Evolutionary conservation across 1,284 basidiomycete species (phyloP), one percentile per base, ranked within the genome.

Genomic region (Sporisorium graminicola): DNA sequence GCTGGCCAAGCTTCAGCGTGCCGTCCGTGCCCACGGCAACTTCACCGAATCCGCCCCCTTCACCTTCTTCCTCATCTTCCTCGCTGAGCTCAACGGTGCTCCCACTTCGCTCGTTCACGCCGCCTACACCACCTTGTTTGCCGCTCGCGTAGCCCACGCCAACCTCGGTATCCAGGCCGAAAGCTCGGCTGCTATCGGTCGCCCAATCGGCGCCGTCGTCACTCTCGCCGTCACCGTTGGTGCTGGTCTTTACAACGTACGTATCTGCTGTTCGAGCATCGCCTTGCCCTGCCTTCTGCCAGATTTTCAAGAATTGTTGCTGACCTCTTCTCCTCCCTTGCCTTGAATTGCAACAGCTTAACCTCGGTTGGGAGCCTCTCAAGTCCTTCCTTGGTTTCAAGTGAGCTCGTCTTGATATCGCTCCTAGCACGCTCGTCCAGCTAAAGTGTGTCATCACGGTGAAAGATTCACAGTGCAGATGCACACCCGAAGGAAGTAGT

Each of bases 1-100:
- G 20, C 65, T 81, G 50, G 76, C 65, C 47, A 72, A 74, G 58
- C 76, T 83, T 20, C 69, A 80, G 60, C 66, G 66, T 13, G 73
- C 79, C 47, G 74, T 82, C 22, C 82, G 84, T 56, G 81, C 81
- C 14, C 80, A 84, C 58, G 82, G 61, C 59, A 85, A 84, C 80
- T 85, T 85, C 40, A 13, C 65, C 63, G 82, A 85, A 67, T 69
- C 71, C 26, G 73, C 75, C 10, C 84, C 83, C 53, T 82, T 85
- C 42, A 67, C 78, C 27, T 84, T 85, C 70, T 72, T 78, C 68
- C 75, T 85, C 49, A 77, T 85, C 78, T 85, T 85, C 82, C 78
- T 85, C 54, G 82, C 84, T 43, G 84, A 85, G 74, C 80, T 85
- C 53, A 85, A 85, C 77, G 84, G 84, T 62, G 84, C 84, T 27